Percentiles rank a stretch among this genome's conserved stretches.
Evolutionary conservation across 2,329 filamentous ascomycete genomes (phyloP).

Genomic region (Ophiostoma fasciatum): DNA sequence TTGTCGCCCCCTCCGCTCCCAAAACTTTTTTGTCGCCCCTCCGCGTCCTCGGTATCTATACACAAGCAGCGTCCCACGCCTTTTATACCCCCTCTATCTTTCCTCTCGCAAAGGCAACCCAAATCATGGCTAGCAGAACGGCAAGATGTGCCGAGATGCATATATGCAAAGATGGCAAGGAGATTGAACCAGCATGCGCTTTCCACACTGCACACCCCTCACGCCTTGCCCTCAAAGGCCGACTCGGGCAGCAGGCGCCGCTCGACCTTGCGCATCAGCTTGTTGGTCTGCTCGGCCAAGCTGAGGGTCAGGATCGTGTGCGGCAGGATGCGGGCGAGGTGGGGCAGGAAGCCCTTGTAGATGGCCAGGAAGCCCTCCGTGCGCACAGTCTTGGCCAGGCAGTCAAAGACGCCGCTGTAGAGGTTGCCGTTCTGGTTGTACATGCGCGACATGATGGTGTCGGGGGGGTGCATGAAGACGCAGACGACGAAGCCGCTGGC

Average conservation of each 20-base stretch:
- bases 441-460: constrained; percentile 96
- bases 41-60: no score
- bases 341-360: constrained; percentile 95
- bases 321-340: constrained; percentile 83
- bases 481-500: constrained; percentile 92
- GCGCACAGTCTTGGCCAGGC: constrained; percentile 74
- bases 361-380: constrained; percentile 86
- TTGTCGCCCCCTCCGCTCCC: no score
- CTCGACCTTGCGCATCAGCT: constrained; percentile 72
- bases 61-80: no score
- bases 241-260: constrained; percentile 31
- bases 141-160: no score
- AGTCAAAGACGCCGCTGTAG: constrained; percentile 90
- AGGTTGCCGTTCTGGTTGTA: constrained; percentile 98
- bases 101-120: no score
- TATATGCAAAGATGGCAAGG: no score
- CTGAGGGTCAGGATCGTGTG: constrained; percentile 91
- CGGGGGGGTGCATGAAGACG: constrained; percentile 95
- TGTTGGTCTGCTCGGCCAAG: constrained; percentile 93
- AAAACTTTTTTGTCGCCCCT: no score
- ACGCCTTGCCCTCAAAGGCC: constrained; percentile 17
- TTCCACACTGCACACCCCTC: no score
- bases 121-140: no score
- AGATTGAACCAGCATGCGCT: no score
- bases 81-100: no score